Evolutionary conservation across 2,329 filamentous ascomycete species (phyloP).

Genomic region (Pestalotiopsis sp.): DNA sequence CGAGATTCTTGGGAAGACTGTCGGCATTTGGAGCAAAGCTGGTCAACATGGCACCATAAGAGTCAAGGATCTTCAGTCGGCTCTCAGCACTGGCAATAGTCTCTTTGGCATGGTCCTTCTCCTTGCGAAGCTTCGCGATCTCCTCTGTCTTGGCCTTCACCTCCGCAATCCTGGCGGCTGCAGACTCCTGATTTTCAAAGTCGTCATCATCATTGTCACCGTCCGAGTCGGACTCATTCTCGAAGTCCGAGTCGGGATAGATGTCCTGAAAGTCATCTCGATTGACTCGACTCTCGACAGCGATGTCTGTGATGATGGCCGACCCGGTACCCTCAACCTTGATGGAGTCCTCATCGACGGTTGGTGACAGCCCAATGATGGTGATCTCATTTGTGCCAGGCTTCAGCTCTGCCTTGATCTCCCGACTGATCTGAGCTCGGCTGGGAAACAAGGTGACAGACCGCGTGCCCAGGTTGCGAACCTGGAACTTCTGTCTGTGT

Average conservation of each 20-base stretch:
- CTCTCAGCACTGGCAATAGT: constrained; percentile 32
- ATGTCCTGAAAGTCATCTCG: constrained; percentile 55
- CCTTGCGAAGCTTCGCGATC: constrained; percentile 32
- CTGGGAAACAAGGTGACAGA: constrained; percentile 65
- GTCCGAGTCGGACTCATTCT: constrained; percentile 25
- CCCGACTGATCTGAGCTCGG: constrained; percentile 61
- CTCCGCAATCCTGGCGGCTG: constrained; percentile 26
- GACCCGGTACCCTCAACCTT: constrained; percentile 61
- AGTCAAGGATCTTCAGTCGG: constrained; percentile 44
- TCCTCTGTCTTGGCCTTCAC: constrained; percentile 32
- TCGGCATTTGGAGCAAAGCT: constrained; percentile 17
- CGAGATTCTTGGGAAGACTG: constrained; percentile 25
- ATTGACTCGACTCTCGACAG: constrained; percentile 59
- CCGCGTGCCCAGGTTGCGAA: constrained; percentile 60
- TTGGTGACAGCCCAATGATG: constrained; percentile 55
- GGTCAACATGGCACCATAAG: constrained; percentile 36
- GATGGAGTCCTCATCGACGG: constrained; percentile 56
- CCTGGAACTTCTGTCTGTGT: constrained; percentile 43
- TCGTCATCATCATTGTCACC: constrained; percentile 27
- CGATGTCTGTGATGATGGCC: constrained; percentile 63
- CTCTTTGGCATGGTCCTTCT: constrained; percentile 32
- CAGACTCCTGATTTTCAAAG: background rate
- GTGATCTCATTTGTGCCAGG: constrained; percentile 59
- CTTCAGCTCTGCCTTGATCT: constrained; percentile 58
- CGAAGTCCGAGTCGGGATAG: constrained; percentile 47